Base-by-base conservation (phyloP, 371 early-diverging fungal genomes). In the Apophysomyces variabilis region DNA sequence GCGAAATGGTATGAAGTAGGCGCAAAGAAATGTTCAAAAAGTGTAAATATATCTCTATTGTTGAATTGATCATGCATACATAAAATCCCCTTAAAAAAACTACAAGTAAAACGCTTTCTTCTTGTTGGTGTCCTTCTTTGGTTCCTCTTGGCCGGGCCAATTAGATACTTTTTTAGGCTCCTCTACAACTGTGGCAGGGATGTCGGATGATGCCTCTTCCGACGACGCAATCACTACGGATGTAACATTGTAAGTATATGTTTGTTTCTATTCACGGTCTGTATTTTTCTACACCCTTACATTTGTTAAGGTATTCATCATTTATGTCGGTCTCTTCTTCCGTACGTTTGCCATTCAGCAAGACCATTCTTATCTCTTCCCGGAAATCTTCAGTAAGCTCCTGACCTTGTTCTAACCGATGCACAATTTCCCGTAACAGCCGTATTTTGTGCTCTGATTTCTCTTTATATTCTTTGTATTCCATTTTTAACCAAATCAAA, bases 401-500 rank as follows among this genome's bases (percentile, higher is more conserved):
- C 61, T 78, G 75, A 7, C 80, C 83, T 37, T 71, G 61, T 60
- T 83, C 80, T n/a, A 83, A 58, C 13, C 71, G 69, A 3, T 62
- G 41, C 37, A 82, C 66, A 7, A 78, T 58, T 56, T 83, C 80
- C 50, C 80, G 62, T 5, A 85, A 57, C 16, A 82, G 38, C n/a
- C 60, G 61, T 37, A 74, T 79, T 66, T 83, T 81, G 32, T 77
- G 76, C n/a, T 73, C 39, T 18, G 66, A 66, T 47, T 75, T 75
- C 60, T 85, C 83, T 58, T 71, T 64, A 35, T 83, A 82, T 62
- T 85, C 85, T 61, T 75, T 75, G 18, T 75, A 73, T 18, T 79
- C 80, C 65, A 80, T 77, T 58, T 80, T 83, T 13, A 80, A 68
- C 85, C 85, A 83, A 12, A 77, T 75, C 11, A 83, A 66, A 38